Evolutionary conservation across 1,284 basidiomycete species (phyloP).

Genomic region (Austroboletus niveus): DNA sequence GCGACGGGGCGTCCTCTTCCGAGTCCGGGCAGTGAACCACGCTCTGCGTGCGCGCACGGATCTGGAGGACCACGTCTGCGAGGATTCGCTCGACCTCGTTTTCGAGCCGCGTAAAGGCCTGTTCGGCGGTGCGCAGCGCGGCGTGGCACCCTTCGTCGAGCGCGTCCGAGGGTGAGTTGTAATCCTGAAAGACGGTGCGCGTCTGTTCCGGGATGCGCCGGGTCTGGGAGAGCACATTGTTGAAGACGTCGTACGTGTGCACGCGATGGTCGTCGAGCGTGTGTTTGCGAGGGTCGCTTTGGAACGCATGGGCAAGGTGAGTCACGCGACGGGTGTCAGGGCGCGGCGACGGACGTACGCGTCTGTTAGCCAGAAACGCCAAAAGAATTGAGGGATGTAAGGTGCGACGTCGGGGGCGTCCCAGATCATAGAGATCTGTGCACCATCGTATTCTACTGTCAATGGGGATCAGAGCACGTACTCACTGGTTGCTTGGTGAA

Average conservation of each 20-base stretch:
- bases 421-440: not conserved
- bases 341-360: constrained; percentile 20
- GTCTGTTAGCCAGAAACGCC: constrained; percentile 43
- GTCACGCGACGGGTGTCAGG: too few species aligned
- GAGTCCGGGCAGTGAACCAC: not conserved
- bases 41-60: constrained; percentile 22
- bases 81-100: constrained; percentile 39
- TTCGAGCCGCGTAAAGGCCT: constrained; percentile 43
- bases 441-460: too few species aligned
- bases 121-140: constrained; percentile 39
- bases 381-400: constrained; percentile 41
- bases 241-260: constrained; percentile 51
- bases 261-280: constrained; percentile 39
- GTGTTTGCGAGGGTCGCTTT: constrained; percentile 29
- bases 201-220: constrained; percentile 32
- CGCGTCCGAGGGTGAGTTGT: constrained; percentile 25
- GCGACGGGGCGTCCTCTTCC: not conserved
- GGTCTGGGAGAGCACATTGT: constrained; percentile 47
- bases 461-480: too few species aligned
- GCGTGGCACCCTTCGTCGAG: constrained; percentile 36
- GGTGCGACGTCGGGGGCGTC: constrained; percentile 20
- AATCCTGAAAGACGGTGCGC: constrained; percentile 43
- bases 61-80: constrained; percentile 32
- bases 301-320: too few species aligned
- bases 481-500: too few species aligned